Percentiles rank a stretch among this genome's conserved stretches.
Evolutionary conservation across 768 basidiomycete genomes (phyloP).

Genomic region (Pisolithus microcarpus): DNA sequence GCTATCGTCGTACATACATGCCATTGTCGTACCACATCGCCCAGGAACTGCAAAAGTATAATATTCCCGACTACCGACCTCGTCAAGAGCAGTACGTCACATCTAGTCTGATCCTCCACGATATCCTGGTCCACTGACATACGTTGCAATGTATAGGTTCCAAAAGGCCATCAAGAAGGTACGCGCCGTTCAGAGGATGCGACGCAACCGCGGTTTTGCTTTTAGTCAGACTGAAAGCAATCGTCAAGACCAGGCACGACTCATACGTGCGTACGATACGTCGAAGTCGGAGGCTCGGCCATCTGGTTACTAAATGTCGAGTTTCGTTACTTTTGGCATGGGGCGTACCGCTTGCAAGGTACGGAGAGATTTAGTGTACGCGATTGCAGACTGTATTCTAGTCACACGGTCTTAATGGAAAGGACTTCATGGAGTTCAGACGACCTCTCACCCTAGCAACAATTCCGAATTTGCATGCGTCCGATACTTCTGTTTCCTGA

Average conservation of each 20-base stretch:
- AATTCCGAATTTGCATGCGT: too few relatives aligned
- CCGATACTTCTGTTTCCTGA: too few relatives aligned
- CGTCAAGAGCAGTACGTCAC: conserved; percentile 86
- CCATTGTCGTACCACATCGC: conserved; percentile 97
- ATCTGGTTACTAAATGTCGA: conserved; percentile 53
- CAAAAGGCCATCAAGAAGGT: conserved; percentile 99
- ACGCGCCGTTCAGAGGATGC: conserved; percentile 95
- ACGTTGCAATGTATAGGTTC: conserved; percentile 48
- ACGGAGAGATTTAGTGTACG: neutral
- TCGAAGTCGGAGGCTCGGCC: conserved; percentile 67
- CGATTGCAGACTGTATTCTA: neutral
- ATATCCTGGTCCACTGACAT: neutral
- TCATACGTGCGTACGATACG: conserved; percentile 86
- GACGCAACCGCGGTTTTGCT: conserved; percentile 92
- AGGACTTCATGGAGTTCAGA: neutral
- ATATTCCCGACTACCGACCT: conserved; percentile 93
- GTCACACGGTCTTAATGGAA: neutral
- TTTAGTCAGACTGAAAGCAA: conserved; percentile 95
- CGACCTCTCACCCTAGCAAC: too few relatives aligned
- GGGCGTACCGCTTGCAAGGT: neutral
- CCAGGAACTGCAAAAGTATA: conserved; percentile 99
- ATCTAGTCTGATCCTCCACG: neutral
- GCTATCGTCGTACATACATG: conserved; percentile 84
- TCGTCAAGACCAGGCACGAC: conserved; percentile 78
- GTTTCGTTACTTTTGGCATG: neutral